Base-by-base conservation (phyloP, 2,329 filamentous ascomycete genomes). In the Davidsoniella eucalypti region DNA sequence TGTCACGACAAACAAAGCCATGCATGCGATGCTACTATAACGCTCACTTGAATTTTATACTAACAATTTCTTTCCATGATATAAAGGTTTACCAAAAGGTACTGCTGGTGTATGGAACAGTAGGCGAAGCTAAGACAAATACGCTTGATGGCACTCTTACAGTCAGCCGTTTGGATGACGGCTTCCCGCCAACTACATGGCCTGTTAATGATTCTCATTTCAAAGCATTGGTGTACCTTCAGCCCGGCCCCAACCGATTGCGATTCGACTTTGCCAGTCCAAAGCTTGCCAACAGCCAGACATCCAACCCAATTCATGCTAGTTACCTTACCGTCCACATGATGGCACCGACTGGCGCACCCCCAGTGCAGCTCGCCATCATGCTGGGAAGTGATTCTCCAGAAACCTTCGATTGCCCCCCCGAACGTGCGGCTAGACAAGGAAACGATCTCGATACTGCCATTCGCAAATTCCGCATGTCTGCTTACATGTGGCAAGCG, bases 401-500 rank as follows among this genome's bases (percentile, higher is more conserved):
- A 0, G 84, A 75, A 38, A 90, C 82, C 2, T 95, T 84, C 58
- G 88, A 96, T 66, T 80, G 86, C 3, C 74, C 80, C 14, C 87
- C 87, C 1, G 78, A 86, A 50, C 76, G 84, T 45, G 69, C 76
- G 50, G 78, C 84, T 63, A 79, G 75, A 57, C 88, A 94, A 69
- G 88, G 86, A 16, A 94, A 94, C 63, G 75, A 74, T 1, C 61
- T 96, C 36, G 81, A 88, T 9, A 78, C 77, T 6, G 92, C 92
- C 0, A 73, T 94, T 47, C 78, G 77, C 59, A 98, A 98, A 62
- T 95, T 92, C 62, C 78, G 88, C 55, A 95, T 94, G 84, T 83
- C 87, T 16, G 90, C 87, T 21, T 95, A 96, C 61, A 71, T 96
- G 12, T 96, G 92, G 88, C 92, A 98, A 63, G 87, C 88, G 6